phyloP scores from a whole-genome alignment of 257 asterid species.

The Verbena officinalis region DNA sequence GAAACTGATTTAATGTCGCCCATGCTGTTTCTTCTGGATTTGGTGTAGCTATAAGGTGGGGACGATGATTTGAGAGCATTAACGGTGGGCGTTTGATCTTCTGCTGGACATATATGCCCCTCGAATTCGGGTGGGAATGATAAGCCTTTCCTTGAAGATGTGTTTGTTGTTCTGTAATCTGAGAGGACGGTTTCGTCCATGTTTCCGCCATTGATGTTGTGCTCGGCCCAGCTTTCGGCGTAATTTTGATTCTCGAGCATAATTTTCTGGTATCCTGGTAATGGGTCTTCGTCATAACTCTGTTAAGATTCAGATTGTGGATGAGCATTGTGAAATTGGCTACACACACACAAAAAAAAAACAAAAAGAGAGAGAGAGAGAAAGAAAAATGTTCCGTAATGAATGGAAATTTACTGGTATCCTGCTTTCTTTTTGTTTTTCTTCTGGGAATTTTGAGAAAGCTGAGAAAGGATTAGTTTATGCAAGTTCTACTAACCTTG shows the following conservation, averaged over 20 bases:
- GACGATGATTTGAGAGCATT: slow-evolving; percentile 13
- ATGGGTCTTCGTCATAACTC: slow-evolving; percentile 85
- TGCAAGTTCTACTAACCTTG: neutral
- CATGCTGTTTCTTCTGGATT: slow-evolving; percentile 61
- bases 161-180: slow-evolving; percentile 53
- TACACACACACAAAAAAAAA: too few relatives aligned
- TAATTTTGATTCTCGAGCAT: slow-evolving; percentile 48
- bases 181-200: slow-evolving; percentile 42
- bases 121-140: slow-evolving; percentile 27
- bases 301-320: slow-evolving; percentile 34
- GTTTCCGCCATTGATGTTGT: slow-evolving; percentile 38
- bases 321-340: neutral
- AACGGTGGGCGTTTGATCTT: slow-evolving; percentile 25
- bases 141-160: slow-evolving; percentile 43
- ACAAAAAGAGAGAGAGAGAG: too few relatives aligned
- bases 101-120: slow-evolving; percentile 27
- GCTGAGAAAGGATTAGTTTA: neutral
- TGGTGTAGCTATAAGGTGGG: slow-evolving; percentile 37
- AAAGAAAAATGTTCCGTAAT: too few relatives aligned
- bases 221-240: slow-evolving; percentile 61
- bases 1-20: slow-evolving; percentile 66
- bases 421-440: neutral
- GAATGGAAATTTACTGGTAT: too few relatives aligned
- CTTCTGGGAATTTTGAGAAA: neutral
- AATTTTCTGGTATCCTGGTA: slow-evolving; percentile 63